A percentile compares a stretch with the other conserved stretches of the same genome.
Evolutionary conservation across 164 flowering plant genomes (phyloP).

Genomic region (Chimonanthus salicifolius): DNA sequence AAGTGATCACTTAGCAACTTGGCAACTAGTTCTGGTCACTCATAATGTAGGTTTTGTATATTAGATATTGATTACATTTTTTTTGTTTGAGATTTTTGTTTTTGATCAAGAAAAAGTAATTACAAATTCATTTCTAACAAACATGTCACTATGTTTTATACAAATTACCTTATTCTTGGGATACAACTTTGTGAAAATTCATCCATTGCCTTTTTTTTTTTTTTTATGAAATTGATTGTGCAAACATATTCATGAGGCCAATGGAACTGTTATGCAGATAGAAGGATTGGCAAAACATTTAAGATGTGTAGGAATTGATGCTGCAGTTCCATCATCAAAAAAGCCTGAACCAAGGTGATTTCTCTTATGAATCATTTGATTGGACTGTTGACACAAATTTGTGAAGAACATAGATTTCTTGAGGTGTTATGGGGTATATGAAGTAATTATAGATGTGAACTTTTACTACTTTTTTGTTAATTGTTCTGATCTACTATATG

Average conservation of each 20-base stretch:
- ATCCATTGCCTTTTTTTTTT: background rate
- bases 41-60: background rate
- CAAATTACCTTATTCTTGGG: background rate
- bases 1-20: too few relatives aligned
- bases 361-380: constrained; percentile 4
- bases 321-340: constrained; percentile 67
- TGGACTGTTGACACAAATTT: background rate
- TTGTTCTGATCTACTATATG: constrained; percentile 1
- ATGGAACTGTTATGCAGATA: constrained; percentile 36
- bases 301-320: constrained; percentile 92
- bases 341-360: constrained; percentile 82
- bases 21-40: too few relatives aligned
- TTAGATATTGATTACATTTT: too few relatives aligned
- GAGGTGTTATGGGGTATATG: too few relatives aligned
- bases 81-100: background rate
- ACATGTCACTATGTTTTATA: too few relatives aligned
- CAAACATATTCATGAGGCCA: background rate
- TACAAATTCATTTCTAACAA: background rate
- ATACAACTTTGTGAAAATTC: background rate
- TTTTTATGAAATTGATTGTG: background rate
- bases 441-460: too few relatives aligned
- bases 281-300: constrained; percentile 93
- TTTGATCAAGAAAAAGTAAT: background rate
- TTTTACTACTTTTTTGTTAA: background rate
- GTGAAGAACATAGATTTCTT: too few relatives aligned